Evolutionary conservation across 345 rosid genomes (phyloP).

Genomic region (Rhodomyrtus tomentosa): DNA sequence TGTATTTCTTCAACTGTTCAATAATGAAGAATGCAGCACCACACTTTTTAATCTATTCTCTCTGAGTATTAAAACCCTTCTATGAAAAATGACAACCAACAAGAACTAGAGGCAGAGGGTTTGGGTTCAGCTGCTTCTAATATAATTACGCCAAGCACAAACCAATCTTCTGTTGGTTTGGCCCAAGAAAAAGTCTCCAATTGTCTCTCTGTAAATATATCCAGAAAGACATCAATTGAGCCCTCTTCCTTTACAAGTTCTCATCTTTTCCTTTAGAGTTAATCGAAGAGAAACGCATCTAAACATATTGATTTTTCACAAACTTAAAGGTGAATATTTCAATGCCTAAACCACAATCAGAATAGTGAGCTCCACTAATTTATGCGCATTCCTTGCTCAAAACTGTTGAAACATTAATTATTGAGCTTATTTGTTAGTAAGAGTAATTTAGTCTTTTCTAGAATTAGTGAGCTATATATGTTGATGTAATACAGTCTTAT

Average conservation of each 20-base stretch:
- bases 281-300: background rate
- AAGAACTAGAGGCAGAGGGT: background rate
- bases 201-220: background rate
- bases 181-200: background rate
- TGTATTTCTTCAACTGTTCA: background rate
- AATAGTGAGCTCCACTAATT: background rate
- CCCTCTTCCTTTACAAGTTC: background rate
- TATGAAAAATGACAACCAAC: background rate
- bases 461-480: no score
- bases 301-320: background rate
- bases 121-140: background rate
- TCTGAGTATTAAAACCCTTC: background rate
- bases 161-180: background rate
- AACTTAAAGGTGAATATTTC: background rate
- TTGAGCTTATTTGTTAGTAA: no score
- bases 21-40: background rate
- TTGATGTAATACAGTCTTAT: no score
- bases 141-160: background rate
- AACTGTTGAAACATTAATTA: no score
- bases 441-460: no score
- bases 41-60: background rate
- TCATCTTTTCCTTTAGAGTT: background rate
- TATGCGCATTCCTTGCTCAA: background rate
- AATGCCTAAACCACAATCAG: background rate
- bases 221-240: background rate